Percentiles rank a stretch among this genome's conserved stretches.
phyloP scores from a whole-genome alignment of 345 rosid species.

The Leavenworthia alabamica region DNA sequence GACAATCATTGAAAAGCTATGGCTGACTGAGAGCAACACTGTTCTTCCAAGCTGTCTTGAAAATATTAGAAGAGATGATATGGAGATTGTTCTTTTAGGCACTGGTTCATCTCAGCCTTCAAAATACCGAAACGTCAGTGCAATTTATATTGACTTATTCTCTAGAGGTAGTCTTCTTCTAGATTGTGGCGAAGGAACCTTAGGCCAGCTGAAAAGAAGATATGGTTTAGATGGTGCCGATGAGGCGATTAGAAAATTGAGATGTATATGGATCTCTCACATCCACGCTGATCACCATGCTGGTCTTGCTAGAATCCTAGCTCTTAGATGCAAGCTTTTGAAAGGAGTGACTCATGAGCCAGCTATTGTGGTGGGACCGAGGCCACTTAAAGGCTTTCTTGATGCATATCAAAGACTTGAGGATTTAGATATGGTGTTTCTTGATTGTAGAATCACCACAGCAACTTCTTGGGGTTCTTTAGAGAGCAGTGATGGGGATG shows the following conservation, averaged over 20 bases:
- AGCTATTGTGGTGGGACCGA: constrained; percentile 66
- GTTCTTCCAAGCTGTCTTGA: constrained; percentile 68
- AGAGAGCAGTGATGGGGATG: constrained; percentile 11
- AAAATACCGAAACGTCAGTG: constrained; percentile 80
- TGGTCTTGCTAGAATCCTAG: constrained; percentile 76
- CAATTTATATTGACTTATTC: constrained; percentile 67
- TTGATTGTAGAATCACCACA: constrained; percentile 75
- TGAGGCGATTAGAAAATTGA: constrained; percentile 51
- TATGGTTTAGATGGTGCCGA: constrained; percentile 78
- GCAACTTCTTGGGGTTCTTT: constrained; percentile 54
- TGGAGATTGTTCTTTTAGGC: constrained; percentile 87
- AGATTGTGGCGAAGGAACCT: constrained; percentile 96
- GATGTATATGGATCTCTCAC: constrained; percentile 88
- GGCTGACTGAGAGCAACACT: constrained; percentile 36
- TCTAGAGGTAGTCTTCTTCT: constrained; percentile 71
- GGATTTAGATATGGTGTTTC: constrained; percentile 84
- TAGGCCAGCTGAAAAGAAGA: constrained; percentile 93
- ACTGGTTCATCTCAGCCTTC: constrained; percentile 99
- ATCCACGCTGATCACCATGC: constrained; percentile 96
- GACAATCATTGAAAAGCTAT: constrained; percentile 47
- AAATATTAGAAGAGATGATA: constrained; percentile 63
- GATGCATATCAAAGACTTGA: constrained; percentile 88
- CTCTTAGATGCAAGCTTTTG: constrained; percentile 68
- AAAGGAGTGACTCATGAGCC: constrained; percentile 67
- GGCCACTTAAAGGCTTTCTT: constrained; percentile 66